Conservation (phyloP, 768 basidiomycete genomes). For the Tulasnella sp. region DNA sequence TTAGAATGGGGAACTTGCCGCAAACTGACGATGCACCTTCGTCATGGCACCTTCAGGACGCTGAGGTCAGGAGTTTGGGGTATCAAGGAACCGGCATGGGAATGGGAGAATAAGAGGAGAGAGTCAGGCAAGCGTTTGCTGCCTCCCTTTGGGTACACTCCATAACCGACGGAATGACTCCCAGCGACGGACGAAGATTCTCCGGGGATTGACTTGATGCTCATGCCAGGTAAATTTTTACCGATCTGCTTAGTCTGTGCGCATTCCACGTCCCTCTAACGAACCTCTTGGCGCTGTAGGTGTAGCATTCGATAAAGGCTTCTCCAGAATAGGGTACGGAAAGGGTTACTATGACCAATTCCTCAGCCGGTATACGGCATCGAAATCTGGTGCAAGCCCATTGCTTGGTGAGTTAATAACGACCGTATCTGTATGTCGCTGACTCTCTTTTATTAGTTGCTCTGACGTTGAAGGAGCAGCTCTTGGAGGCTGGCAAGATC, state of each 20-base stretch:
- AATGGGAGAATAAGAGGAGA: conserved; percentile 13
- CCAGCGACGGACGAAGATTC: conserved; percentile 5
- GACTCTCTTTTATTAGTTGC: conserved; percentile 5
- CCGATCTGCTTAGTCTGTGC: neutral
- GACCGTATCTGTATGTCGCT: neutral
- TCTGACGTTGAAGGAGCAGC: conserved; percentile 19
- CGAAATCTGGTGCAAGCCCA: neutral
- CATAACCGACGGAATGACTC: neutral
- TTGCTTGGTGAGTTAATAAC: neutral
- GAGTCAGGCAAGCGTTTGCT: conserved; percentile 12
- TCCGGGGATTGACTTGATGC: conserved; percentile 16
- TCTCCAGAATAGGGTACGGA: conserved; percentile 21
- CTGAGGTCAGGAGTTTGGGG: conserved; percentile 21
- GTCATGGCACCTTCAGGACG: neutral
- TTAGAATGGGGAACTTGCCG: neutral
- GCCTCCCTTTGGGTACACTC: neutral
- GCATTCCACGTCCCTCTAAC: neutral
- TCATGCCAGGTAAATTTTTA: conserved; percentile 18
- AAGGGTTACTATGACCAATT: conserved; percentile 23
- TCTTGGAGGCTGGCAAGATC: conserved; percentile 17
- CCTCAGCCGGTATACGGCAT: conserved; percentile 8
- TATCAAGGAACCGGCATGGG: conserved; percentile 22
- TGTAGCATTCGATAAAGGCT: conserved; percentile 20
- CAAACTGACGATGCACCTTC: neutral
- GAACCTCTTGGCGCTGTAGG: neutral